These are phyloP conservation scores for Fusarium chaquense DNA, from an alignment of 2,329 filamentous ascomycete genomes.

Conservation along the genomic window DNA sequence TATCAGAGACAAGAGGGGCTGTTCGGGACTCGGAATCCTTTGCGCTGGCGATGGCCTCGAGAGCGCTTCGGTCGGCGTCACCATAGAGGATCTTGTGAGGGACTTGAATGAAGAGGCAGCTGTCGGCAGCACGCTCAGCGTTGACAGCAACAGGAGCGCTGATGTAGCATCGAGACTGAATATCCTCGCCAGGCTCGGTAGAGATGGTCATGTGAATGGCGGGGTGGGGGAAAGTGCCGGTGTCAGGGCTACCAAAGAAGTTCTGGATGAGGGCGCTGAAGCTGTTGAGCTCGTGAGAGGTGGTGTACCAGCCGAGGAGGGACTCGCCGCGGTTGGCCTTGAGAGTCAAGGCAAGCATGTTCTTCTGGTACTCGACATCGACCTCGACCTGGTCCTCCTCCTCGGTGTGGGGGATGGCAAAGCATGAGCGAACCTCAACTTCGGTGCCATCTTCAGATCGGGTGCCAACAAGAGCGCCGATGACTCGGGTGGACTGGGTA, in stretches of 20 bases:
- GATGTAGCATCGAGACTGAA: constrained; percentile 94
- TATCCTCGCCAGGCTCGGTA: constrained; percentile 87
- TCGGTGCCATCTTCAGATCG: constrained; percentile 97
- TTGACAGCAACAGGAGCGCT: constrained; percentile 95
- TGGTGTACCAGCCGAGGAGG: constrained; percentile 98
- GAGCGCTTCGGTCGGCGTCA: constrained; percentile 73
- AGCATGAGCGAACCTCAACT: constrained; percentile 94
- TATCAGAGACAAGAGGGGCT: constrained; percentile 82
- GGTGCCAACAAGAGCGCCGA: constrained; percentile 92
- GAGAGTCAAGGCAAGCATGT: constrained; percentile 95
- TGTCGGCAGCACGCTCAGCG: constrained; percentile 93
- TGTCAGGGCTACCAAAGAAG: constrained; percentile 97
- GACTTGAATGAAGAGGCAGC: constrained; percentile 96
- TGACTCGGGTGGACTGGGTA: constrained; percentile 92
- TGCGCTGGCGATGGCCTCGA: constrained; percentile 87
- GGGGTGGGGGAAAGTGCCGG: constrained; percentile 97
- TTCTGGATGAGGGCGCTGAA: constrained; percentile 98
- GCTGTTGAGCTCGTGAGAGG: constrained; percentile 94
- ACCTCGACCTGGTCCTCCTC: constrained; percentile 99
- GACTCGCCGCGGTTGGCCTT: constrained; percentile 94
- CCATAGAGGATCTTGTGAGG: constrained; percentile 93
- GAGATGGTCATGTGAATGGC: constrained; percentile 96
- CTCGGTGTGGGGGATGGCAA: constrained; percentile 98
- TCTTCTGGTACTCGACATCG: constrained; percentile 99
- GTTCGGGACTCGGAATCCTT: constrained; percentile 82